Evolutionary conservation across 1,284 basidiomycete species (phyloP), one percentile per base, ranked within the genome.

Genomic region (Ustilago bromivora): DNA sequence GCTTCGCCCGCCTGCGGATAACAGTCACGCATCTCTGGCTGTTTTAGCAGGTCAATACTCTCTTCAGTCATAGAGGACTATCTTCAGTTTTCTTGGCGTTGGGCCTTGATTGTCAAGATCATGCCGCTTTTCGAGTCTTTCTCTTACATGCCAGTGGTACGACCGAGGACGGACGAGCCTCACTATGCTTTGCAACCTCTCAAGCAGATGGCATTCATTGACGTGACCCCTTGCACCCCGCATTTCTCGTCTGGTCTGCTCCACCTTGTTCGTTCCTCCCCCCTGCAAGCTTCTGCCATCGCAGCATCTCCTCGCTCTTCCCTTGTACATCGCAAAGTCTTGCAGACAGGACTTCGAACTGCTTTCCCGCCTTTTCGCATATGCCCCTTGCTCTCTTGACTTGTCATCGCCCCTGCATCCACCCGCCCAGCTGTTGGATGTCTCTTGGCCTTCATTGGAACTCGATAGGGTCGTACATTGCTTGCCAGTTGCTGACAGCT

Each of bases 211-310:
- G 58, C 65, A 73, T 68, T 64, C 71, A 73, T 73, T 73, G 65
- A 73, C 71, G 49, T 73, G 65, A 73, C 71, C 61, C 71, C 71
- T 73, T 73, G 71, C 71, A 68, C 71, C 66, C 65, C 61, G 66
- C 71, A 68, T 73, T 73, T 68, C 65, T 63, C 61, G 54, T 49
- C 71, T 57, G 61, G 36, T n/a, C 31, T 53, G 35, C 49, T 49
- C 41, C 52, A 57, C 17, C 40, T 51, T 15, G 32, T 63, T 47
- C 57, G 38, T 58, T 57, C 41, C 58, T 47, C 43, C n/a, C 61
- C 55, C 57, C 57, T 73, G 65, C 71, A 73, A 57, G 71, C 61
- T 61, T 53, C 58, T 51, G 58, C 49, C 54, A 57, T 67, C 58
- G 71, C 41, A 71, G 61, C 71, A 61, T 35, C 61, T 46, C 41